A percentile compares a stretch with the other conserved stretches of the same genome.
Conservation (phyloP, 2,329 filamentous ascomycete genomes). For the Aotearoamyces nothofagi region DNA sequence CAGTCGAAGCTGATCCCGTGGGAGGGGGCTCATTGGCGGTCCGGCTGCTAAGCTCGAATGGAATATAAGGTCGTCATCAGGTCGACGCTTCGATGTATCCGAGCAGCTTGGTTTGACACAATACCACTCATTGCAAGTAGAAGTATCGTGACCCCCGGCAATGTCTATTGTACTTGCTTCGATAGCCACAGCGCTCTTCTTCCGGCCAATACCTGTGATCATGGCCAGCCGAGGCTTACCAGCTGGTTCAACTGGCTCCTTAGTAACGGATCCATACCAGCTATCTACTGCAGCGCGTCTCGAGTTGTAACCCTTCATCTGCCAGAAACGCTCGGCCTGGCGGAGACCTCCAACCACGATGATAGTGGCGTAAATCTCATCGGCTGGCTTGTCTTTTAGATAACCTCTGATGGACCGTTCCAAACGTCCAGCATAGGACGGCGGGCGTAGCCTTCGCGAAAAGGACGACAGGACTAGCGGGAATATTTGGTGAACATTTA, state of each 20-base stretch:
- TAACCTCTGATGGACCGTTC: slow-evolving; percentile 49
- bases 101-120: slow-evolving; percentile 18
- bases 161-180: slow-evolving; percentile 9
- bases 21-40: slow-evolving; percentile 44
- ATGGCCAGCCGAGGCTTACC: slow-evolving; percentile 36
- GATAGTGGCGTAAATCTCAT: slow-evolving; percentile 46
- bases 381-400: slow-evolving; percentile 43
- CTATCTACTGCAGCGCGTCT: slow-evolving; percentile 41
- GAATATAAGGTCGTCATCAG: slow-evolving; percentile 31
- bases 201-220: slow-evolving; percentile 33
- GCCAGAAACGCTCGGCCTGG: slow-evolving; percentile 49
- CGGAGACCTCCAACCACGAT: slow-evolving; percentile 44
- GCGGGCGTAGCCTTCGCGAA: slow-evolving; percentile 43
- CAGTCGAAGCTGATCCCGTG: slow-evolving; percentile 31
- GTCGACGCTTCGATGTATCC: slow-evolving; percentile 10
- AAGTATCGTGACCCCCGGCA: slow-evolving; percentile 12
- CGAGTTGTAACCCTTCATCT: slow-evolving; percentile 49
- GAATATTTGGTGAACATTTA: slow-evolving; percentile 49
- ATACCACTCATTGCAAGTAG: slow-evolving; percentile 19
- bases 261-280: slow-evolving; percentile 39
- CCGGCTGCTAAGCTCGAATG: slow-evolving; percentile 42
- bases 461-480: slow-evolving; percentile 50
- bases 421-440: slow-evolving; percentile 47
- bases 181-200: slow-evolving; percentile 28
- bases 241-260: slow-evolving; percentile 22